Evolutionary conservation across 768 basidiomycete genomes (phyloP).

Genomic region (Serendipita sp.): DNA sequence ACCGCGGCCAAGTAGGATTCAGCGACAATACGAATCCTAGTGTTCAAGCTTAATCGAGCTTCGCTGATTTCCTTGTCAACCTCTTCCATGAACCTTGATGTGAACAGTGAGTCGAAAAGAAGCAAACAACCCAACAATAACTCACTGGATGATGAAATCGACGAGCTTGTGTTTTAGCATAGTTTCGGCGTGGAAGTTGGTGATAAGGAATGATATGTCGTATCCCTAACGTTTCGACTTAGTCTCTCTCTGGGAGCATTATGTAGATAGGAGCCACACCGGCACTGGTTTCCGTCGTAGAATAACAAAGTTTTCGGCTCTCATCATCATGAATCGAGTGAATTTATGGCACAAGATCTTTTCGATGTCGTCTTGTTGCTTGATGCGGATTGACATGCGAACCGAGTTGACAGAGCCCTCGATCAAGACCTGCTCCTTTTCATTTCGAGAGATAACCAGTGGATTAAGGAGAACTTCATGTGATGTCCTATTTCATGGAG

Average conservation of each 20-base stretch:
- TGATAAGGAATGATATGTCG: slow-evolving; percentile 96
- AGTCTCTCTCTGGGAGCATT: not conserved
- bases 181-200: slow-evolving; percentile 89
- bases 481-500: slow-evolving; percentile 41
- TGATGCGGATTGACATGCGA: slow-evolving; percentile 93
- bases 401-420: slow-evolving; percentile 97
- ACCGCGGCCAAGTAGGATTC: slow-evolving; percentile 92
- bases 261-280: slow-evolving; percentile 24
- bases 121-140: slow-evolving; percentile 13
- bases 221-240: slow-evolving; percentile 49
- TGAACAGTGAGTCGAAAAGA: not conserved
- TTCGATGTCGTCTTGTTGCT: slow-evolving; percentile 98
- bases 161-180: slow-evolving; percentile 99
- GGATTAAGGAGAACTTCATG: slow-evolving; percentile 91
- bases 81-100: slow-evolving; percentile 84
- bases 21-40: slow-evolving; percentile 89
- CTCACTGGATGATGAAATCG: slow-evolving; percentile 96
- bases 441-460: slow-evolving; percentile 86
- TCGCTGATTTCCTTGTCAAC: slow-evolving; percentile 99
- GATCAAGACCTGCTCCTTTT: slow-evolving; percentile 92
- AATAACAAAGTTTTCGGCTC: slow-evolving; percentile 94
- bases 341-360: slow-evolving; percentile 95
- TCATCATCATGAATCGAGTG: slow-evolving; percentile 96
- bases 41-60: slow-evolving; percentile 95
- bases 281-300: slow-evolving; percentile 85